Evolutionary conservation across 768 basidiomycete genomes (phyloP).

Genomic region (Tubosaeta sp.): DNA sequence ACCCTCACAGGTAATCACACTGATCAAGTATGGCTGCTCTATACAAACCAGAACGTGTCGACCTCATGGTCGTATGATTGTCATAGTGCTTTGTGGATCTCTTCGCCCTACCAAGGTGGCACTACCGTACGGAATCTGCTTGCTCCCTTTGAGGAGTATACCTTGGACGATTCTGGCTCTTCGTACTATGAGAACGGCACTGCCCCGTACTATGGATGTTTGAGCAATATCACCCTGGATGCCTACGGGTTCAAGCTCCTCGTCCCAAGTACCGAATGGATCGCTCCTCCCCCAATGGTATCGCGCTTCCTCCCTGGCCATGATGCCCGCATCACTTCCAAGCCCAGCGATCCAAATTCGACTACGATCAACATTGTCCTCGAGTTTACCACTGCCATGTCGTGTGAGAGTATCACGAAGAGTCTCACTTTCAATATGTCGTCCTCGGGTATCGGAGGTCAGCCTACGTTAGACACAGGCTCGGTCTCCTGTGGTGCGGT

Average conservation of each 20-base stretch:
- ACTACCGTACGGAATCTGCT: constrained; percentile 68
- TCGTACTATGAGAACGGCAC: constrained; percentile 55
- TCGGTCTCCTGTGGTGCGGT: constrained; percentile 46
- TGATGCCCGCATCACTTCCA: constrained; percentile 63
- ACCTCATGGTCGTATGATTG: constrained; percentile 64
- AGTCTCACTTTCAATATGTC: constrained; percentile 66
- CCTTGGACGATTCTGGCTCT: constrained; percentile 58
- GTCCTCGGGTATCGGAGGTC: constrained; percentile 56
- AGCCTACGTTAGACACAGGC: constrained; percentile 48
- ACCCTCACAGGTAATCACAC: constrained; percentile 53
- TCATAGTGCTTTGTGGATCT: constrained; percentile 59
- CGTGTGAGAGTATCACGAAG: constrained; percentile 61
- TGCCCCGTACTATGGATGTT: constrained; percentile 73
- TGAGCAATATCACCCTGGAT: constrained; percentile 59
- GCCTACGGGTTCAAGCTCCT: constrained; percentile 80
- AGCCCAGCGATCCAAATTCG: constrained; percentile 40
- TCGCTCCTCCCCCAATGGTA: constrained; percentile 63
- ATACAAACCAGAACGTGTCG: constrained; percentile 80
- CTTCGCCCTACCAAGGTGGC: constrained; percentile 67
- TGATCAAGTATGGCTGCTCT: constrained; percentile 80
- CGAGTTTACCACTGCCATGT: constrained; percentile 78
- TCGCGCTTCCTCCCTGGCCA: constrained; percentile 85
- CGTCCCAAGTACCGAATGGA: constrained; percentile 67
- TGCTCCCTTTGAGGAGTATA: constrained; percentile 78
- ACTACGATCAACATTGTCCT: constrained; percentile 60